phyloP scores from a whole-genome alignment of 805 yeast species.

The Sungouiozyma intestinalis region DNA sequence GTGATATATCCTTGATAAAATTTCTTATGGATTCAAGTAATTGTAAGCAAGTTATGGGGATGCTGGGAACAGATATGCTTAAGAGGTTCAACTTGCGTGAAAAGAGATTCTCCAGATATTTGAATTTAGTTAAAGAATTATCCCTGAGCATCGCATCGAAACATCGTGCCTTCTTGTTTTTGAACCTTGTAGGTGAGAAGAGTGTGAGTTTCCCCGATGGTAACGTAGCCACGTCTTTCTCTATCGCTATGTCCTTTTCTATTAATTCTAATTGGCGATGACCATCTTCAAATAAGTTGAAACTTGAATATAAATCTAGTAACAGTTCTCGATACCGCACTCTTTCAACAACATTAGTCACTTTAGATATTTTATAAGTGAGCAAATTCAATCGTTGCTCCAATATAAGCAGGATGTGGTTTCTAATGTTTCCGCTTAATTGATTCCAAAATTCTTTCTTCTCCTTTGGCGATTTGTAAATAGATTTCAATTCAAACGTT shows the following conservation, averaged over 20 bases:
- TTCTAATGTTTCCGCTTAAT: constrained; percentile 16
- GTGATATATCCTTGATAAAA: constrained; percentile 11
- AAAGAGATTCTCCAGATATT: constrained; percentile 17
- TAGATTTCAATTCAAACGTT: constrained; percentile 24
- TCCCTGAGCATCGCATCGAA: constrained; percentile 8
- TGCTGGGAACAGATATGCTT: constrained; percentile 5
- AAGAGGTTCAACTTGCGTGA: constrained; percentile 15
- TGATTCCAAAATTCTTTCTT: constrained; percentile 24
- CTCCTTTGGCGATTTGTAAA: constrained; percentile 25
- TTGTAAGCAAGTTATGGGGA: constrained; percentile 5
- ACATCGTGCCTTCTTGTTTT: neutral
- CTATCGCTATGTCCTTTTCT: constrained; percentile 5
- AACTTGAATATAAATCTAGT: constrained; percentile 18
- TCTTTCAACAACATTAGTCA: constrained; percentile 3
- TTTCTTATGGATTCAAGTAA: constrained; percentile 9
- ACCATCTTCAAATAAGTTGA: constrained; percentile 22
- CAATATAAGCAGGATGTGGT: constrained; percentile 17
- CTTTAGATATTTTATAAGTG: constrained; percentile 5
- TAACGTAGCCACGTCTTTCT: constrained; percentile 3
- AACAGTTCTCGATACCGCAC: constrained; percentile 17
- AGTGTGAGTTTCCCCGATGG: constrained; percentile 19
- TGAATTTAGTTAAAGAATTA: constrained; percentile 11
- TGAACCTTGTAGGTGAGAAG: constrained; percentile 5
- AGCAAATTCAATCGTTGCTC: constrained; percentile 16
- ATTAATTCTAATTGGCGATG: constrained; percentile 12